Percentiles rank a stretch among this genome's conserved stretches.
Conservation (phyloP, 768 basidiomycete genomes). For the Trametes maxima region DNA sequence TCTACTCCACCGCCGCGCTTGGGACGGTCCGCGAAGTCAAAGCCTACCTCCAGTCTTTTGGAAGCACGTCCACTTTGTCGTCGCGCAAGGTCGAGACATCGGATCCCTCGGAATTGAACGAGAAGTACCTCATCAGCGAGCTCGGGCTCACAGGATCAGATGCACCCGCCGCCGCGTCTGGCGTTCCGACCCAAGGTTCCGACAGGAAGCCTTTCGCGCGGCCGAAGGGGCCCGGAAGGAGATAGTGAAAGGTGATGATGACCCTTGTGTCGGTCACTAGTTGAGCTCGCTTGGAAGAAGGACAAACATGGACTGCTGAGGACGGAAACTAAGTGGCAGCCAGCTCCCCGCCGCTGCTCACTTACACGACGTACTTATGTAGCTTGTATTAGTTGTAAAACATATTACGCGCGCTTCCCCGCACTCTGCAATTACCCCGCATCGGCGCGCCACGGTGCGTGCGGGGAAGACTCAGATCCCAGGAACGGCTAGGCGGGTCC, state of each 20-base stretch:
- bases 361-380: neutral
- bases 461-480: neutral
- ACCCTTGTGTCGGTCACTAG: neutral
- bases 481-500: neutral
- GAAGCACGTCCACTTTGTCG: slow-evolving; percentile 41
- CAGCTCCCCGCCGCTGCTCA: too few relatives aligned
- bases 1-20: slow-evolving; percentile 76
- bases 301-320: neutral
- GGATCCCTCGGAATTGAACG: slow-evolving; percentile 72
- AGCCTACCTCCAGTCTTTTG: slow-evolving; percentile 46
- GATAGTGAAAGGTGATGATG: slow-evolving; percentile 34
- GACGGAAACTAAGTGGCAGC: neutral
- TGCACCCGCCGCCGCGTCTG: slow-evolving; percentile 20
- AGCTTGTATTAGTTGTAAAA: slow-evolving; percentile 2
- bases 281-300: neutral
- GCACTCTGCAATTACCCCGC: slow-evolving; percentile 11
- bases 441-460: neutral
- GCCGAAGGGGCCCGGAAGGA: slow-evolving; percentile 70
- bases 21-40: slow-evolving; percentile 61
- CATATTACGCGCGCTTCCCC: neutral
- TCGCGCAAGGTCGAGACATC: slow-evolving; percentile 82
- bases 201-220: slow-evolving; percentile 61
- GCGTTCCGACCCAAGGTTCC: slow-evolving; percentile 23
- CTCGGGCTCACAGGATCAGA: slow-evolving; percentile 43
- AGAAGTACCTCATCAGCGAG: slow-evolving; percentile 59